Percentiles rank a stretch among this genome's conserved stretches.
phyloP scores from a whole-genome alignment of 495 filamentous ascomycete species.

The Aspergillus avenaceus region DNA sequence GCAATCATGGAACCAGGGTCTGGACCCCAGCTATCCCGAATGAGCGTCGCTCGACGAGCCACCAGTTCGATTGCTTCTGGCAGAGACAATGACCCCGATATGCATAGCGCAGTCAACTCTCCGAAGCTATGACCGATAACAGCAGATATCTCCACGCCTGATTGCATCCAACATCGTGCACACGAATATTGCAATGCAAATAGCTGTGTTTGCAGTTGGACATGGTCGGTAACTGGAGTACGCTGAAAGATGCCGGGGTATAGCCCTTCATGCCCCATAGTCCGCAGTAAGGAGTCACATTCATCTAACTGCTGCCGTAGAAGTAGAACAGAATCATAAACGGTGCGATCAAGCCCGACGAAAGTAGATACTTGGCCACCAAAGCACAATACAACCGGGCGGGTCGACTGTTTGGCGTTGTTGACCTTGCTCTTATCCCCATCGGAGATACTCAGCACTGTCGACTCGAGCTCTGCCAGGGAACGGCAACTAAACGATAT shows the following conservation, averaged over 20 bases:
- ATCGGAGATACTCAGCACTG: not conserved
- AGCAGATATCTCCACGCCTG: slow-evolving; percentile 25
- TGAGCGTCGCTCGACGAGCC: slow-evolving; percentile 37
- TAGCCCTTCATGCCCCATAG: slow-evolving; percentile 30
- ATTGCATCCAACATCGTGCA: slow-evolving; percentile 45
- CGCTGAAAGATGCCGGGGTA: slow-evolving; percentile 48
- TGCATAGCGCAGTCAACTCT: slow-evolving; percentile 38
- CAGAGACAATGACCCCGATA: slow-evolving; percentile 33
- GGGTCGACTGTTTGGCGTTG: slow-evolving; percentile 10
- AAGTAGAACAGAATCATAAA: slow-evolving; percentile 32
- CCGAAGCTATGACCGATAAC: slow-evolving; percentile 53
- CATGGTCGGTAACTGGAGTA: slow-evolving; percentile 29
- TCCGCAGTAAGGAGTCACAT: slow-evolving; percentile 9
- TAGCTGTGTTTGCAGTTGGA: slow-evolving; percentile 39
- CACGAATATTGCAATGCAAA: slow-evolving; percentile 49
- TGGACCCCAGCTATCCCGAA: slow-evolving; percentile 40
- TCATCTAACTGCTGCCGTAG: slow-evolving; percentile 34
- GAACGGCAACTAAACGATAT: slow-evolving; percentile 7
- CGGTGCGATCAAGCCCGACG: slow-evolving; percentile 33
- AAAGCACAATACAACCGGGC: slow-evolving; percentile 49
- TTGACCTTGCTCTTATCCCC: slow-evolving; percentile 3
- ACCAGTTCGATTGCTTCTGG: slow-evolving; percentile 39
- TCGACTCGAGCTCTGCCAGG: slow-evolving; percentile 2
- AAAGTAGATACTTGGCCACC: slow-evolving; percentile 47
- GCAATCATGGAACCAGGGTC: slow-evolving; percentile 51